Percentiles rank a stretch among this genome's conserved stretches.
Conservation (phyloP, 23 red algal genomes). For the Chondrus crispus region DNA sequence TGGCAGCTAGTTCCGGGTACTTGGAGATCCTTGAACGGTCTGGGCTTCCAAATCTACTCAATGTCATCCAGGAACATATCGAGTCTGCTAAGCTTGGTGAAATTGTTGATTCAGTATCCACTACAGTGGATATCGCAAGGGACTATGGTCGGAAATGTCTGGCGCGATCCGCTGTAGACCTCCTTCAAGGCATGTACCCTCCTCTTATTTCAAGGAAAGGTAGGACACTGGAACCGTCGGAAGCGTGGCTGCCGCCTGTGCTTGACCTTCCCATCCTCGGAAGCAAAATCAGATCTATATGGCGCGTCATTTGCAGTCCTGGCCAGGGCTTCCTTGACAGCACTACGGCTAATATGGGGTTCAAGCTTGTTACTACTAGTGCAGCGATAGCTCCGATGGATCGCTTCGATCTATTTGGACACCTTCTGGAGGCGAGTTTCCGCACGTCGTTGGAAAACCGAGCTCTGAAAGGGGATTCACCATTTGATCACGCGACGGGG, state of each 20-base stretch:
- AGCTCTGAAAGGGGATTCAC: not conserved
- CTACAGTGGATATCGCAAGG: slow-evolving; percentile 15
- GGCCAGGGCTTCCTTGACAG: not conserved
- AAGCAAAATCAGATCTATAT: not conserved
- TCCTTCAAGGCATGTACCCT: slow-evolving; percentile 30
- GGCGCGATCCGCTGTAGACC: not conserved
- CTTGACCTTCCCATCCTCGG: slow-evolving; percentile 3
- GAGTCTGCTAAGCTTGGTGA: not conserved
- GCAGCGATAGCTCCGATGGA: not conserved
- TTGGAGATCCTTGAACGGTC: not conserved
- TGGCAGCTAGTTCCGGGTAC: not conserved
- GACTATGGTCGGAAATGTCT: slow-evolving; percentile 25
- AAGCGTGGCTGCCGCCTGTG: slow-evolving; percentile 8
- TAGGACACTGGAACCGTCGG: not conserved
- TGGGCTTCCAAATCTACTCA: slow-evolving; percentile 5
- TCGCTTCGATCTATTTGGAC: slow-evolving; percentile 1
- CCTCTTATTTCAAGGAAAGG: not conserved
- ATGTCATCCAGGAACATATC: slow-evolving; percentile 20
- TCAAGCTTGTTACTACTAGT: not conserved
- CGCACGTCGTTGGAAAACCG: slow-evolving; percentile 10
- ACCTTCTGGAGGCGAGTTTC: slow-evolving; percentile 3
- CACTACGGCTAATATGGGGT: not conserved
- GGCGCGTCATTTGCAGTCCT: slow-evolving; percentile 1
- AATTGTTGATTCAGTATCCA: not conserved
- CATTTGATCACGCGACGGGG: not conserved